Evolutionary conservation across 345 rosid genomes (phyloP), one percentile per base, ranked within the genome.

Genomic region (Citrus glauca): DNA sequence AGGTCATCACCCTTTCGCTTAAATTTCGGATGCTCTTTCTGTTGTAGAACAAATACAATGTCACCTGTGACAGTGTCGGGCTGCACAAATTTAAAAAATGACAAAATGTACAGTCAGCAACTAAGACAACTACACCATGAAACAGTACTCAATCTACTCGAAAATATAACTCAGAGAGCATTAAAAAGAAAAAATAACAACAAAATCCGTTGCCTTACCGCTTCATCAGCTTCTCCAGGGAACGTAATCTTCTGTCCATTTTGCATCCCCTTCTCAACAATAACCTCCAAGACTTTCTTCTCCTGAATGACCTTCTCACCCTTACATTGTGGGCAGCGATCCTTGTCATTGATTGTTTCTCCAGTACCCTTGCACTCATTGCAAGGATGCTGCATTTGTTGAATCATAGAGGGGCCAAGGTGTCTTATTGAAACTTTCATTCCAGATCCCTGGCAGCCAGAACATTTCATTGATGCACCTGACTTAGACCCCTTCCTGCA

Each of bases 321-420:
- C 83, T 89, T 91, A 86, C 93, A 91, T 32, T 83, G 91, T 6
- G 91, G 85, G 85, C 92, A 91, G 45, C 94, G 92, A 73, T 91
- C 94, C 83, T 82, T 85, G 78, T 88, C 95, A 50, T 77, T 91
- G 69, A 91, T 91, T 14, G 87, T 88, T 89, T 88, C 93, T 45
- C 95, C 93, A 19, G 93, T 88, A 33, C 95, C 95, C 81, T 85
- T 89, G 66, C 95, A 91, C 67, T 89, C 94, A 53, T 89, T 89
- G 81, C 94, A 91, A 77, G 94, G 89, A 82, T 91, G 94, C 85
- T 91, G 94, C 94, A 91, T 91, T 75, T 91, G 94, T 81, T 91
- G 94, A 69, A 91, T 89, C 94, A 89, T 91, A 37, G 89, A 85
- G 75, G 92, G 93, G 60, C 94, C 94, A 14, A 89, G 89, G 60